A percentile compares a stretch with the other conserved stretches of the same genome.
Evolutionary conservation across 2,329 filamentous ascomycete genomes (phyloP).

Genomic region (Cladosporium sp.): DNA sequence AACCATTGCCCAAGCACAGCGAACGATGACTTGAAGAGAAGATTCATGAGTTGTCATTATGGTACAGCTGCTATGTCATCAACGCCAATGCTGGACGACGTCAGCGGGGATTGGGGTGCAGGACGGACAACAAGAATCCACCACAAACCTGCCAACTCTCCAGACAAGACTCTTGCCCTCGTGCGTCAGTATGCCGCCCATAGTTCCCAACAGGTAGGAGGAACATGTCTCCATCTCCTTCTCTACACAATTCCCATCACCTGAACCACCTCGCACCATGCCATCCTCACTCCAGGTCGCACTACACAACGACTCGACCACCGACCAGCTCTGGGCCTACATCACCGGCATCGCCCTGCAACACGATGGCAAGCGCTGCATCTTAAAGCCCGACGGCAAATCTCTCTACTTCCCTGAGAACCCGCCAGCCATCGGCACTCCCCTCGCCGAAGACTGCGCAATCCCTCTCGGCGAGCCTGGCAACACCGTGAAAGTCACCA

Average conservation of each 20-base stretch:
- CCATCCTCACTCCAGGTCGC: slow-evolving; percentile 38
- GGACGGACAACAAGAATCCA: not conserved
- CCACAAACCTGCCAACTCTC: not conserved
- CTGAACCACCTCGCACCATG: slow-evolving; percentile 26
- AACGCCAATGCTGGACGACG: not conserved
- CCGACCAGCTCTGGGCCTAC: slow-evolving; percentile 37
- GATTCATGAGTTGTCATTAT: too few relatives aligned
- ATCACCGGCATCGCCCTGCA: slow-evolving; percentile 41
- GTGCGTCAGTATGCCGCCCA: not conserved
- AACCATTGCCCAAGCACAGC: not conserved
- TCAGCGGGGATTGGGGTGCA: not conserved
- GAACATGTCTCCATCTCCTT: not conserved
- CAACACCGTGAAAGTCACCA: slow-evolving; percentile 35
- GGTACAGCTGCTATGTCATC: too few relatives aligned
- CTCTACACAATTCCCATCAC: not conserved
- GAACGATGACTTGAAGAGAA: not conserved
- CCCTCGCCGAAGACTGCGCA: slow-evolving; percentile 38
- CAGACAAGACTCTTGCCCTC: not conserved
- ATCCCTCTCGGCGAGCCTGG: slow-evolving; percentile 38
- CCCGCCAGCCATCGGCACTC: slow-evolving; percentile 34
- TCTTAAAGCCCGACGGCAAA: slow-evolving; percentile 38
- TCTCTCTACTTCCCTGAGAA: slow-evolving; percentile 38
- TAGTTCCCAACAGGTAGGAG: not conserved
- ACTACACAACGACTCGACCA: slow-evolving; percentile 38
- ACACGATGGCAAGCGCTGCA: slow-evolving; percentile 33